These are phyloP conservation scores for Aspergillus conjunctus DNA, from an alignment of 495 filamentous ascomycete genomes.

Conservation along the genomic window DNA sequence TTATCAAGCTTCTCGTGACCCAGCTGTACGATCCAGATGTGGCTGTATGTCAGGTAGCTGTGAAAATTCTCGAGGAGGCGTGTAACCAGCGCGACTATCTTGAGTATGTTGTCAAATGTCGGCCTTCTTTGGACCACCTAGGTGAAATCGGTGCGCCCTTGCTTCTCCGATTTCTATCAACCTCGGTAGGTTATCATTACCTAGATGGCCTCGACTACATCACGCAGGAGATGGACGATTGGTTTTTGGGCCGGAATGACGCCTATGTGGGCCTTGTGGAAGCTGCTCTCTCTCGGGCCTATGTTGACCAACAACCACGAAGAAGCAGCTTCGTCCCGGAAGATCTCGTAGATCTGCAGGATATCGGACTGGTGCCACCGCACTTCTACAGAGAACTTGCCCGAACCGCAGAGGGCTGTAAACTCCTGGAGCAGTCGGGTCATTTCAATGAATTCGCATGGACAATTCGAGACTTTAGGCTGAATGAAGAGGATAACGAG, in stretches of 20 bases:
- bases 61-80: slow-evolving; percentile 96
- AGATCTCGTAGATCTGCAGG: slow-evolving; percentile 58
- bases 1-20: slow-evolving; percentile 91
- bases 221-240: slow-evolving; percentile 98
- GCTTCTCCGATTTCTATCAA: slow-evolving; percentile 89
- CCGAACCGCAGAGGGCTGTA: slow-evolving; percentile 88
- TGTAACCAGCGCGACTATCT: slow-evolving; percentile 88
- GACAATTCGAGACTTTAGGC: slow-evolving; percentile 81
- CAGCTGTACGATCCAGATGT: slow-evolving; percentile 97
- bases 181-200: slow-evolving; percentile 96
- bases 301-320: slow-evolving; percentile 60
- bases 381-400: slow-evolving; percentile 97
- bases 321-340: slow-evolving; percentile 49
- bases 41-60: slow-evolving; percentile 90
- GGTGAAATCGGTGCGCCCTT: slow-evolving; percentile 96
- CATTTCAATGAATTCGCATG: slow-evolving; percentile 92
- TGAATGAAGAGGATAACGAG: slow-evolving; percentile 83
- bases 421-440: slow-evolving; percentile 83
- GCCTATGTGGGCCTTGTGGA: slow-evolving; percentile 93
- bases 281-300: slow-evolving; percentile 87
- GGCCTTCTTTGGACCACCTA: slow-evolving; percentile 92
- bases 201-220: slow-evolving; percentile 97
- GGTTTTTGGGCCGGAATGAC: slow-evolving; percentile 96
- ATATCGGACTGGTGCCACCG: slow-evolving; percentile 76
- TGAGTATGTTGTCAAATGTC: slow-evolving; percentile 94